phyloP scores from a whole-genome alignment of 257 asterid genomes.

The Solanum arcanum region DNA sequence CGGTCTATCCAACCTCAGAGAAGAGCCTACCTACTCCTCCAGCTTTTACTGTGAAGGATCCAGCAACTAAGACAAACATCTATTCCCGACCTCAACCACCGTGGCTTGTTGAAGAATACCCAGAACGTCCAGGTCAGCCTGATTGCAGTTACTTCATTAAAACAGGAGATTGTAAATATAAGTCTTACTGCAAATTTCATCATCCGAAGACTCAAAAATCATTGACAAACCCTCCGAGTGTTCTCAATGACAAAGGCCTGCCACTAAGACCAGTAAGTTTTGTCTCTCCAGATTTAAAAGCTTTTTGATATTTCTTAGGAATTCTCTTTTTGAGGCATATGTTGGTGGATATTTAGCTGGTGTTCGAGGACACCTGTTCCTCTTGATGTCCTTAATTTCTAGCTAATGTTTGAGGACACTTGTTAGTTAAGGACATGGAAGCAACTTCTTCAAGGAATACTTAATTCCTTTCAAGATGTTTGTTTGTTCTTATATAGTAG shows the following conservation, averaged over 20 bases:
- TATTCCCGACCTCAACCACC: conserved; percentile 33
- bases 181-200: conserved; percentile 25
- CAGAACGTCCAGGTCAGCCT: conserved; percentile 45
- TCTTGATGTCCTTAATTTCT: not conserved
- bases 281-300: not conserved
- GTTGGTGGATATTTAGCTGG: not conserved
- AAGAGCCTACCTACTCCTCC: conserved; percentile 85
- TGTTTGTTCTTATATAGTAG: not conserved
- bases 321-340: not conserved
- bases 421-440: not conserved
- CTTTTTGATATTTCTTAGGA: not conserved
- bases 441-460: not conserved
- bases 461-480: not conserved
- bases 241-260: conserved; percentile 38
- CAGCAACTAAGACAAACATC: conserved; percentile 35
- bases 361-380: not conserved
- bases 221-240: not conserved
- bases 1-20: conserved; percentile 48
- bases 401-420: not conserved
- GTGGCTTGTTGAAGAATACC: conserved; percentile 22
- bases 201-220: conserved; percentile 25
- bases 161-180: conserved; percentile 39
- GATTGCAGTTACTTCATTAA: conserved; percentile 29
- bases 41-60: conserved; percentile 53
- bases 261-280: conserved; percentile 49